Percentiles rank a stretch among this genome's conserved stretches.
phyloP scores from a whole-genome alignment of 2,329 filamentous ascomycete species.

The Didymella pomorum region DNA sequence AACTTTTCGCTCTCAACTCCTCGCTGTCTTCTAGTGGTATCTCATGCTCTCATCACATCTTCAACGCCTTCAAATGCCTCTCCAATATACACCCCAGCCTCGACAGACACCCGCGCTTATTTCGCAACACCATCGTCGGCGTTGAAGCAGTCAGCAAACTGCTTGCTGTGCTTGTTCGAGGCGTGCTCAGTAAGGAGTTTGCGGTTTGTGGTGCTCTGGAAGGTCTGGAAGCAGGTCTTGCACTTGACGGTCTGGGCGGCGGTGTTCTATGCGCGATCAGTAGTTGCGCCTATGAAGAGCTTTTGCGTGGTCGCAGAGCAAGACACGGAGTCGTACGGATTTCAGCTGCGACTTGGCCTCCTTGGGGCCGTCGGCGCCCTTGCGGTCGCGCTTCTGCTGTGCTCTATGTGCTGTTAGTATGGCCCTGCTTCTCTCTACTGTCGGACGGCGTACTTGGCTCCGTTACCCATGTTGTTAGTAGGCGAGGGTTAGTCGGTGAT shows the following conservation, averaged over 20 bases:
- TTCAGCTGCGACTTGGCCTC: conserved; percentile 49
- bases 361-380: conserved; percentile 42
- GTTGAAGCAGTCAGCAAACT: conserved; percentile 72
- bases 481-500: conserved; percentile 27
- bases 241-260: conserved; percentile 80
- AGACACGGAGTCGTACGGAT: conserved; percentile 36
- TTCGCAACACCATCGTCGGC: conserved; percentile 44
- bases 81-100: conserved; percentile 7
- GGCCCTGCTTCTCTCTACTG: conserved; percentile 6
- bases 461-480: conserved; percentile 47
- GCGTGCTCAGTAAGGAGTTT: conserved; percentile 77
- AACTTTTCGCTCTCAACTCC: conserved; percentile 14
- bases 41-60: conserved; percentile 29
- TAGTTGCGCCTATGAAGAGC: neutral
- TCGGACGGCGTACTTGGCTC: conserved; percentile 43
- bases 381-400: conserved; percentile 51
- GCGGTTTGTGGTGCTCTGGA: conserved; percentile 78
- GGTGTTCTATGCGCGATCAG: conserved; percentile 65
- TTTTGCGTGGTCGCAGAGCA: neutral
- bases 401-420: conserved; percentile 41
- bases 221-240: conserved; percentile 77
- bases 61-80: conserved; percentile 20
- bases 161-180: conserved; percentile 78
- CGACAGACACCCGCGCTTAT: conserved; percentile 19
- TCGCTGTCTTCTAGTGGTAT: conserved; percentile 30